Evolutionary conservation across 139 green algal genomes (phyloP), one percentile per base, ranked within the genome.

Genomic region (Haematococcus sp.): DNA sequence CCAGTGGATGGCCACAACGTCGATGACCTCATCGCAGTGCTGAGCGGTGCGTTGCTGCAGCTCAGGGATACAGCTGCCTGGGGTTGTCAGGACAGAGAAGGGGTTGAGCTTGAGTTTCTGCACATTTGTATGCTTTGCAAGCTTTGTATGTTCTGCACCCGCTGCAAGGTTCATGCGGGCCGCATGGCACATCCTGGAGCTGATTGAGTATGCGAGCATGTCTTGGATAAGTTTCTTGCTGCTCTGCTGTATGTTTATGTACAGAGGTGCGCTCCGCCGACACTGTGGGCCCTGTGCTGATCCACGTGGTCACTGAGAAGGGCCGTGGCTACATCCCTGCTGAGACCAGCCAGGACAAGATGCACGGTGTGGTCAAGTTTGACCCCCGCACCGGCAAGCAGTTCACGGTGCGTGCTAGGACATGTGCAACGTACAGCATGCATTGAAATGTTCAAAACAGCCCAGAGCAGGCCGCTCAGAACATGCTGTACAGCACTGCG

Each of bases 271-370:
- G 95, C 76, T 80, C 84, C 31, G 97, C 95, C 0, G 89, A 98
- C 54, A 95, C 93, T 1, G 88, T 95, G 54, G 96, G 96, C 4
- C 96, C 96, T 0, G 96, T 99, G 59, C 88, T 99, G 63, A 86
- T 99, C 16, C 96, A 99, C 70, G 86, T 98, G 13, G 87, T 99
- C 30, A 99, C 95, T 1, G 92, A 99, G 81, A 99, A 99, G 85
- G 96, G 96, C 4, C 83, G 89, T 20, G 94, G 96, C 27, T 99
- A 98, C 88, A 64, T 90, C 1, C 95, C 94, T 9, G 96, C 96
- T 0, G 93, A 98, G 83, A 93, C 83, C 0, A 96, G 96, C 0
- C 90, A 91, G 11, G 94, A 98, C 81, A 79, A 79, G 76, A 98
- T 98, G 93, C 96, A 98, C 76, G 96, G 96, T 35, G 96, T 99